Base-by-base conservation (phyloP, 306 rosid genomes). In the Cucumis cinereus region DNA sequence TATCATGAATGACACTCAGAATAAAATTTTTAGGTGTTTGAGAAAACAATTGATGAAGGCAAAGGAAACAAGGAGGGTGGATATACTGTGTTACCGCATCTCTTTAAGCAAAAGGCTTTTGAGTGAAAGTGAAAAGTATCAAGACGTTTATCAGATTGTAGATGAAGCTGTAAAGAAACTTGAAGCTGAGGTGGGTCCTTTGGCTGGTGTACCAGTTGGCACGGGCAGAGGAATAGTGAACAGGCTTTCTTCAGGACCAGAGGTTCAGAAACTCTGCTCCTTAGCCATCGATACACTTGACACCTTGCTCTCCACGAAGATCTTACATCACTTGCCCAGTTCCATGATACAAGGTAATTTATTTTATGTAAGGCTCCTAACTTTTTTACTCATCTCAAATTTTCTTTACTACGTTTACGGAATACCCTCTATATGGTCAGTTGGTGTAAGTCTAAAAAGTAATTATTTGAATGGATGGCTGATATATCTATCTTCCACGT, bases 211-310 rank as follows among this genome's bases (percentile, higher is more conserved):
- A 75, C 95, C 96, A 0, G 88, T 81, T 68, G 92, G 91, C 89
- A 92, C 88, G 85, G 92, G 99, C 28, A 87, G 99, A 81, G 99
- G 98, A 52, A 92, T 95, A 77, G 99, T 95, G 54, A 95, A 95
- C 83, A 89, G 99, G 86, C 99, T 95, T 80, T 89, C 98, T 62
- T 92, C 96, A 0, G 99, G 99, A 77, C 98, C 94, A 36, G 99
- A 89, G 86, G 92, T 95, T 80, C 97, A 95, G 90, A 92, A 85
- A 78, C 92, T 88, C 24, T 94, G 99, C 79, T 79, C 90, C 36
- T 84, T 77, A 56, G 99, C 97, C 81, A 56, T 91, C 81, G 92
- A 90, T 69, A 85, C 85, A 50, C 88, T 94, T 36, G 91, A 92
- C 80, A 87, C 84, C 23, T 60, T 89, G 78, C 84, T 81, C 82